Percentiles rank a stretch among this genome's conserved stretches.
These are phyloP conservation scores for Phialophora expanda DNA, from an alignment of 2,329 filamentous ascomycete species.

Conservation along the genomic window DNA sequence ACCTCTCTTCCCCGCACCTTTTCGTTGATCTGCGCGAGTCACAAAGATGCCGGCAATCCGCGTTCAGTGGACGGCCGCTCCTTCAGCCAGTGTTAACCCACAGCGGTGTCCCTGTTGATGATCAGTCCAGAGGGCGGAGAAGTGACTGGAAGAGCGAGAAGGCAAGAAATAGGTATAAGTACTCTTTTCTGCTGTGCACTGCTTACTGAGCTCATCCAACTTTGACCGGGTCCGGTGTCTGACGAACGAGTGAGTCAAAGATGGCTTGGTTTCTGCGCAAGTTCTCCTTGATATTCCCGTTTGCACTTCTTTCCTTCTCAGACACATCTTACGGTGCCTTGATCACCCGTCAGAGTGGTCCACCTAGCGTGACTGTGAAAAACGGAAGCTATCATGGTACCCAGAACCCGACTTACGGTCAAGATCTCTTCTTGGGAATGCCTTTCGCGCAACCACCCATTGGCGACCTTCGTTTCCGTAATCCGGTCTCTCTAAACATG, in stretches of 20 bases:
- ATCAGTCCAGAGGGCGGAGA: neutral
- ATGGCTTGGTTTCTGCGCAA: neutral
- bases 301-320: slow-evolving; percentile 5
- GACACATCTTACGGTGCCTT: neutral
- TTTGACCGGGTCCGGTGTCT: neutral
- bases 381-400: slow-evolving; percentile 58
- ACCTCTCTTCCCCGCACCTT: slow-evolving; percentile 1
- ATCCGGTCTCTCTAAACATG: slow-evolving; percentile 57
- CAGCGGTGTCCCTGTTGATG: neutral
- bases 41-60: slow-evolving; percentile 1
- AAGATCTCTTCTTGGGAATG: slow-evolving; percentile 52
- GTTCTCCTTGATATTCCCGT: neutral
- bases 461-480: slow-evolving; percentile 59
- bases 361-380: slow-evolving; percentile 26
- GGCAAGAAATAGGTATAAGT: neutral
- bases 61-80: neutral
- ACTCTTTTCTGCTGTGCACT: neutral
- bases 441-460: slow-evolving; percentile 48
- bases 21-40: neutral
- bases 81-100: neutral
- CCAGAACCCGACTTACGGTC: slow-evolving; percentile 49
- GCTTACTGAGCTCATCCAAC: neutral
- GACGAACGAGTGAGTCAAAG: neutral
- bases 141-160: neutral
- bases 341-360: slow-evolving; percentile 9